A percentile compares a stretch with the other conserved stretches of the same genome.
Evolutionary conservation across 371 early-diverging fungal species (phyloP).

Genomic region (Mortierella sp.): DNA sequence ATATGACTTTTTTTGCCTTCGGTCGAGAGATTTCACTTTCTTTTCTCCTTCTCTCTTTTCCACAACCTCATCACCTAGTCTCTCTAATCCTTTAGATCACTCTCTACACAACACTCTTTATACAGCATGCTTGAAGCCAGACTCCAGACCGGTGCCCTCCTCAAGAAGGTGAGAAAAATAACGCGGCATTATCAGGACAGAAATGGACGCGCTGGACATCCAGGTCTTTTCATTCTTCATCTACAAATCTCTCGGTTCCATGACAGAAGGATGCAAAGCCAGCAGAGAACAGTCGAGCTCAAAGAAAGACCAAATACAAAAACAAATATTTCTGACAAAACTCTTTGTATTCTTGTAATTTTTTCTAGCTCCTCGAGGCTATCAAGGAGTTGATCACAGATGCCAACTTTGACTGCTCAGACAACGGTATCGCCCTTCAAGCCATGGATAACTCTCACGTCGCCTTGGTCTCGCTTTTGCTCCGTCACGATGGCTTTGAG

Average conservation of each 20-base stretch:
- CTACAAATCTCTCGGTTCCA: neutral
- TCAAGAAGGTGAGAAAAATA: constrained; percentile 77
- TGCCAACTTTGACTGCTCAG: constrained; percentile 98
- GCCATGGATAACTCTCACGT: constrained; percentile 99
- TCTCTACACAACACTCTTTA: constrained; percentile 4
- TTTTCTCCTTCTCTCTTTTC: constrained; percentile 11
- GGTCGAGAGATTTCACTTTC: neutral
- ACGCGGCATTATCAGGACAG: no score
- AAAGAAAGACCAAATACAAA: no score
- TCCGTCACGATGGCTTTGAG: constrained; percentile 92
- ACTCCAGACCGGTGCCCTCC: constrained; percentile 80
- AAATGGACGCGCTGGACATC: no score
- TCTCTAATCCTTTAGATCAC: neutral
- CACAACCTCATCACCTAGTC: constrained; percentile 1
- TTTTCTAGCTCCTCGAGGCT: constrained; percentile 89
- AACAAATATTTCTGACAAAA: neutral
- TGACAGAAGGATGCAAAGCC: neutral
- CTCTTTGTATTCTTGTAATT: no score
- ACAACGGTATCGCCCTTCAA: constrained; percentile 96
- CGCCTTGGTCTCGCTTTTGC: constrained; percentile 91
- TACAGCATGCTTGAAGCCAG: constrained; percentile 84
- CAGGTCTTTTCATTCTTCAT: neutral
- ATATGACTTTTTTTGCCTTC: no score
- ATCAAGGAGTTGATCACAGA: constrained; percentile 97
- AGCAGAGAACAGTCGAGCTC: neutral